Base-by-base conservation (phyloP, 495 filamentous ascomycete species). In the Penicillium antarcticum region DNA sequence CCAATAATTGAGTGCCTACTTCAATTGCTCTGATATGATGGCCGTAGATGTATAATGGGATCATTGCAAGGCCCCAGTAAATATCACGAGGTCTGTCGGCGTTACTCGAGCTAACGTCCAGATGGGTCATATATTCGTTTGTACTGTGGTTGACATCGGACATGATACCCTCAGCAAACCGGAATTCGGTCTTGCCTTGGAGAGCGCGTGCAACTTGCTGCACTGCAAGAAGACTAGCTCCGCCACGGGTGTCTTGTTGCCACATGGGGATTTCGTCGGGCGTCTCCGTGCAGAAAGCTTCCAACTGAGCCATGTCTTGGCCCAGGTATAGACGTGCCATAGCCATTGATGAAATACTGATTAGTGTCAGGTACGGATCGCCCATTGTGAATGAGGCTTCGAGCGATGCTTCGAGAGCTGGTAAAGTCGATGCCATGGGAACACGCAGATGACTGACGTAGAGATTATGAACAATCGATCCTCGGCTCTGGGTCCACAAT, bases 241-340 rank as follows among this genome's bases (percentile, higher is more conserved):
- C 91, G 13, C 90, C 91, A 23, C 89, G 80, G n/a, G 87, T 82
- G 65, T 95, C 89, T 38, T 79, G 71, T 24, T 77, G 63, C 89
- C 88, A 95, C 34, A 81, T 79, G 1, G 80, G 82, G 42, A 91
- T 80, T 45, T 95, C 91, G 50, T 91, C 86, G 6, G 87, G 84
- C 16, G 81, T 80, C 51, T 87, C 87, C 21, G 81, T 75, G 60
- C 87, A 86, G 61, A 86, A 91, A 0, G 78, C 69, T 62, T 96
- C 90, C 1, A 94, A 60, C 21, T 94, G 88, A 12, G 76, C 71
- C 60, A 89, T 78, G 48, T 95, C 86, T 56, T 92, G 85, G 24
- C 87, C 87, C 17, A 83, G 77, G 53, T 81, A 91, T 19, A 95
- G 78, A 43, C 80, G 84, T 26, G 85, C 81, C 57, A 84, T 80